These are phyloP conservation scores for Paramecium pentaurelia DNA, from an alignment of 73 alveolate genomes.

Conservation along the genomic window DNA sequence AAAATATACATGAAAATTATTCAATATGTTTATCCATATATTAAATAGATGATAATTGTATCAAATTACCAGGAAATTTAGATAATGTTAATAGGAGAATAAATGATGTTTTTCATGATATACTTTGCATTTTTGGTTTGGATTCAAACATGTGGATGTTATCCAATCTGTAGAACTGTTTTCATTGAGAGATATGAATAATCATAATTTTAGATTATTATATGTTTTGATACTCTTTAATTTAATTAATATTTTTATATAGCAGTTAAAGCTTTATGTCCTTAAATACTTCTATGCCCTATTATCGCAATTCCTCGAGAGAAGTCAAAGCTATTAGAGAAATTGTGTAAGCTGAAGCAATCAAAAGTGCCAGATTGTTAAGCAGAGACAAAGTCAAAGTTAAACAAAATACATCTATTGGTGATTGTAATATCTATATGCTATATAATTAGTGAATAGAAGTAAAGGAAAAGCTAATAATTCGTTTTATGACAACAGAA, in stretches of 20 bases:
- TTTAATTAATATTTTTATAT: background rate
- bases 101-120: background rate
- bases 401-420: slow-evolving; percentile 21
- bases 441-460: background rate
- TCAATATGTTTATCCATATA: background rate
- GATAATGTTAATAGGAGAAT: background rate
- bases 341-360: background rate
- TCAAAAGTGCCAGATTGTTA: background rate
- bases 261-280: slow-evolving; percentile 20
- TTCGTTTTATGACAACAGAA: slow-evolving; percentile 17
- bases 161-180: background rate
- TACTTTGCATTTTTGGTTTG: background rate
- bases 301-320: slow-evolving; percentile 3
- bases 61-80: background rate
- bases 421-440: background rate
- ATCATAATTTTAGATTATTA: background rate
- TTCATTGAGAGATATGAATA: background rate
- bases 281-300: slow-evolving; percentile 31
- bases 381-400: slow-evolving; percentile 42
- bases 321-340: slow-evolving; percentile 10
- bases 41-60: background rate
- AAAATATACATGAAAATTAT: background rate
- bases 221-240: background rate
- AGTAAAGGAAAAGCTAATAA: slow-evolving; percentile 32
- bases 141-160: background rate